Evolutionary conservation across 108 stramenopile species (phyloP).

Genomic region (Hondaea fermentalgiana): DNA sequence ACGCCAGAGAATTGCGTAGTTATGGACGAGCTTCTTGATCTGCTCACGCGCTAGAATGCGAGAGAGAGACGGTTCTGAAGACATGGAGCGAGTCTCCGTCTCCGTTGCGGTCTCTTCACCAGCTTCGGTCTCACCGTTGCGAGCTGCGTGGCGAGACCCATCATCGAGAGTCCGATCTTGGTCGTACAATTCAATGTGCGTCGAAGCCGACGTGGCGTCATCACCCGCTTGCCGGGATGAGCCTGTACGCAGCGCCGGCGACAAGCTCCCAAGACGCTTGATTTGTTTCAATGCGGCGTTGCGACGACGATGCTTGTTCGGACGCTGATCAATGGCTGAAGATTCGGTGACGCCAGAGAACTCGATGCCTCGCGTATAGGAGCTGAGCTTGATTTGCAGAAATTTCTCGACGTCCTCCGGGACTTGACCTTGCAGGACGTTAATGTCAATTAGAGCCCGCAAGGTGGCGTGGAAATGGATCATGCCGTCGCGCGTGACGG

Average conservation of each 20-base stretch:
- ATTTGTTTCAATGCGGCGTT: not conserved
- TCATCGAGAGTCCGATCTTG: not conserved
- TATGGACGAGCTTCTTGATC: slow-evolving; percentile 4
- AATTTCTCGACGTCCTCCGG: not conserved
- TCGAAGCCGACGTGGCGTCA: too few relatives aligned
- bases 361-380: not conserved
- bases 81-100: not conserved
- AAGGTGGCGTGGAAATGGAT: slow-evolving; percentile 6
- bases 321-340: not conserved
- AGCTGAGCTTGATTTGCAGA: not conserved
- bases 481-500: not conserved
- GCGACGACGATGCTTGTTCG: not conserved
- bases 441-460: not conserved
- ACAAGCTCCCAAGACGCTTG: not conserved
- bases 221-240: too few relatives aligned
- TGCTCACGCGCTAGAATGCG: not conserved
- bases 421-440: slow-evolving; percentile 5
- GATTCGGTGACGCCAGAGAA: not conserved
- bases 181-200: too few relatives aligned
- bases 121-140: not conserved
- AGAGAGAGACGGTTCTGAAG: not conserved
- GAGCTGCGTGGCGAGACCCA: not conserved
- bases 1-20: not conserved
- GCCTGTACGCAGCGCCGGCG: not conserved
- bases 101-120: not conserved